A percentile compares a stretch with the other conserved stretches of the same genome.
phyloP scores from a whole-genome alignment of 1,284 basidiomycete species.

The Malassezia sp. region DNA sequence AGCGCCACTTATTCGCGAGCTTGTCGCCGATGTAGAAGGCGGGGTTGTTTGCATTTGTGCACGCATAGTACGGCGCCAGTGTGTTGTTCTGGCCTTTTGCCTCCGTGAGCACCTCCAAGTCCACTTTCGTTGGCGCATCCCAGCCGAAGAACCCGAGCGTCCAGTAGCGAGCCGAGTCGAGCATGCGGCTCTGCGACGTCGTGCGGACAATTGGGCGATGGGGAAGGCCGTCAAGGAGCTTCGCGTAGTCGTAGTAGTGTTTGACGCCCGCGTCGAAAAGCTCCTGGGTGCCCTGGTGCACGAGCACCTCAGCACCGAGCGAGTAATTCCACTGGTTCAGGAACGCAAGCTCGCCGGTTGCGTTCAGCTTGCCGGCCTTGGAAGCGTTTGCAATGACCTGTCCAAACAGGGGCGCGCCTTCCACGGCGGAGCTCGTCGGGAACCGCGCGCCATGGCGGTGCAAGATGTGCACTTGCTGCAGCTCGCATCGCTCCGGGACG shows the following conservation, averaged over 20 bases:
- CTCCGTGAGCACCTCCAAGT: slow-evolving; percentile 39
- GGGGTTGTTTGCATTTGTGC: slow-evolving; percentile 50
- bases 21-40: slow-evolving; percentile 52
- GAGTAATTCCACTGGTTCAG: slow-evolving; percentile 58
- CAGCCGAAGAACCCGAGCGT: slow-evolving; percentile 30
- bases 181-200: slow-evolving; percentile 58
- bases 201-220: slow-evolving; percentile 35
- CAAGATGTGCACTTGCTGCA: slow-evolving; percentile 37
- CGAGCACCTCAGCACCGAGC: slow-evolving; percentile 58
- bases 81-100: slow-evolving; percentile 56
- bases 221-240: slow-evolving; percentile 22
- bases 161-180: slow-evolving; percentile 69
- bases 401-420: slow-evolving; percentile 7
- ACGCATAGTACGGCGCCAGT: slow-evolving; percentile 63
- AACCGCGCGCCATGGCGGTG: slow-evolving; percentile 42
- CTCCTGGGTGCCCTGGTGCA: slow-evolving; percentile 70
- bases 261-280: slow-evolving; percentile 42
- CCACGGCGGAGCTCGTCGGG: slow-evolving; percentile 15
- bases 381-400: background rate
- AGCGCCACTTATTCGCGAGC: slow-evolving; percentile 45
- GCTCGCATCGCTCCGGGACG: slow-evolving; percentile 18
- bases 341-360: slow-evolving; percentile 58
- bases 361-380: slow-evolving; percentile 15
- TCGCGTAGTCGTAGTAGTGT: slow-evolving; percentile 42
- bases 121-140: slow-evolving; percentile 25